phyloP scores from a whole-genome alignment of 2,329 filamentous ascomycete genomes.

The Ophiocordyceps camponoti-floridani region DNA sequence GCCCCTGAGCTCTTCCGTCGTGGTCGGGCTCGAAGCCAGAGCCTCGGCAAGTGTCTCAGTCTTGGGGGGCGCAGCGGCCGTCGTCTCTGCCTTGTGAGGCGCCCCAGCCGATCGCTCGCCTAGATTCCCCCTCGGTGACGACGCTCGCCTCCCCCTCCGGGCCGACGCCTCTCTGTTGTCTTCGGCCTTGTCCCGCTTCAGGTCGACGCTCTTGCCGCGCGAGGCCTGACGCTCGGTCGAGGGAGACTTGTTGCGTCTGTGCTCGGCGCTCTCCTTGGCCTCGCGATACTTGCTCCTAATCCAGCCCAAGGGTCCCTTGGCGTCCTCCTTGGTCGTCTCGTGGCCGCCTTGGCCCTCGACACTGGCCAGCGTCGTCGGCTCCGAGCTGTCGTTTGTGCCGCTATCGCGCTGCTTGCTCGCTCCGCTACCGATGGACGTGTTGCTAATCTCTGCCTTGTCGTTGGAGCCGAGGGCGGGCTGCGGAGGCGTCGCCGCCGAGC shows the following conservation, averaged over 20 bases:
- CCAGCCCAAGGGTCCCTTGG: constrained; percentile 36
- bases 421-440: constrained; percentile 48
- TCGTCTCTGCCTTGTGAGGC: no score
- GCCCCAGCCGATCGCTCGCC: neutral
- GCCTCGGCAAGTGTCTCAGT: neutral
- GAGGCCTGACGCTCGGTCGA: constrained; percentile 19
- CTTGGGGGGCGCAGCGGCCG: no score
- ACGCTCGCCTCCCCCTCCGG: neutral
- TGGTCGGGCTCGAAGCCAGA: neutral
- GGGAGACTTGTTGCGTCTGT: constrained; percentile 38
- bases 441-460: constrained; percentile 45
- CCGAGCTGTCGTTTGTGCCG: constrained; percentile 31
- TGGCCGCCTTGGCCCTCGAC: constrained; percentile 21
- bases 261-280: constrained; percentile 36
- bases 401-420: constrained; percentile 28
- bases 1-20: no score
- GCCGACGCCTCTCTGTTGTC: neutral
- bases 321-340: constrained; percentile 25
- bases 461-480: constrained; percentile 38
- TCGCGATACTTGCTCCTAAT: constrained; percentile 42
- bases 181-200: constrained; percentile 19
- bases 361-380: constrained; percentile 18
- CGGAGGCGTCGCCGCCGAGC: constrained; percentile 23
- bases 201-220: constrained; percentile 29
- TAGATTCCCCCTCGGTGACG: neutral